Evolutionary conservation across 208 protist species (phyloP), one percentile per base, ranked within the genome.

Genomic region (Herpetomonas muscarum): DNA sequence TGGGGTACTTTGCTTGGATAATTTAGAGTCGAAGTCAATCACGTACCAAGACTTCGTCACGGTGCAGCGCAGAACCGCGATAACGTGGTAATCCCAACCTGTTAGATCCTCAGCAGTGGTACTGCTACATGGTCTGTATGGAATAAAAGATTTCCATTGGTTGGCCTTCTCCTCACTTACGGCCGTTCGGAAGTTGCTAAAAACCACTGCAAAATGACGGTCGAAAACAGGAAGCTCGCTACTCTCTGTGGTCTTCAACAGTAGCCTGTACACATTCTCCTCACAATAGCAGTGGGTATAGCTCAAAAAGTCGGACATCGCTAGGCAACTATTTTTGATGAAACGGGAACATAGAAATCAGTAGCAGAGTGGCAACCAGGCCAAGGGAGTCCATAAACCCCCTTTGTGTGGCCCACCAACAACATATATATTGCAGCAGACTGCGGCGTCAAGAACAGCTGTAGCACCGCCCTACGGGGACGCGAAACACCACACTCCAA

Each of bases 21-120:
- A 30, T 4, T 37, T 53, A 3, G 48, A 53, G 30, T 53, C 48
- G 4, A 39, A 32, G 30, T 53, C 48, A 3, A 53, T 19, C 12
- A 53, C 48, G 30, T 25, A 32, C 25, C 30, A 39, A 2, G 32
- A 2, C 4, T 19, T 17, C 2, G 29, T 41, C 7, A 24, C 10
- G 5, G 2, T 53, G 10, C 3, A 4, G 13, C 30, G 24, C 15
- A 53, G 19, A n/a, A 53, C 48, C 3, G 48, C 29, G 22, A 53
- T 39, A 6, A 53, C 48, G 30, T 53, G 48, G 29, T 53, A 53
- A 39, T 53, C 48, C 48, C 48, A 53, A 3, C n/a, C 29, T 10
- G 22, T 39, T 6, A 53, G 25, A 24, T 53, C 28, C 5, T 53
- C 29, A 46, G 41, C 17, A 6, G 15, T 22, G 9, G 10, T 46